Conservation (phyloP, 73 alveolate genomes). For the Paramecium pentaurelia region DNA sequence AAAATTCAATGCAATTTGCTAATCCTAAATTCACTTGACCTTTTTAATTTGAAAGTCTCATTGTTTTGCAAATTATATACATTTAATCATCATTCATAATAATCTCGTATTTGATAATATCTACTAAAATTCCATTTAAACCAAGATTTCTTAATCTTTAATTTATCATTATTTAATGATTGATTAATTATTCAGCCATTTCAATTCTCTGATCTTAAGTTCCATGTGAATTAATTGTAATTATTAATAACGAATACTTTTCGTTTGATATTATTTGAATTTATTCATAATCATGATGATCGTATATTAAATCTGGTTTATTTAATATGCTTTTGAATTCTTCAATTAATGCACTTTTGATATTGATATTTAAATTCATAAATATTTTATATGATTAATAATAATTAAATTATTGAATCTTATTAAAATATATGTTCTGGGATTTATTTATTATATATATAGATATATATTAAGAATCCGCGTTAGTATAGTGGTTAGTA, state of each 20-base stretch:
- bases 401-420: background rate
- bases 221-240: background rate
- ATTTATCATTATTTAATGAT: background rate
- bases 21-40: background rate
- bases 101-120: background rate
- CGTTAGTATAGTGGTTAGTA: constrained; percentile 79
- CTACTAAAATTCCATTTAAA: constrained; percentile 1
- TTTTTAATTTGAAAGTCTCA: background rate
- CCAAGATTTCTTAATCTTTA: constrained; percentile 7
- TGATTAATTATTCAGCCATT: background rate
- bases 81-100: background rate
- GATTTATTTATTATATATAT: background rate
- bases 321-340: background rate
- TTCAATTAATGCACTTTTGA: background rate
- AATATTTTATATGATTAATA: background rate
- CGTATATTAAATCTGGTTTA: background rate
- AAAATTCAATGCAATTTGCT: constrained; percentile 17
- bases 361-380: background rate
- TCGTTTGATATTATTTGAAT: background rate
- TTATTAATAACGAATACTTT: background rate
- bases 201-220: background rate
- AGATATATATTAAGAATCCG: constrained; percentile 39
- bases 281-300: background rate
- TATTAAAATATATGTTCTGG: background rate
- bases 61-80: background rate